phyloP scores from a whole-genome alignment of 371 early-diverging fungal species.

The Basidiobolus meristosporus region DNA sequence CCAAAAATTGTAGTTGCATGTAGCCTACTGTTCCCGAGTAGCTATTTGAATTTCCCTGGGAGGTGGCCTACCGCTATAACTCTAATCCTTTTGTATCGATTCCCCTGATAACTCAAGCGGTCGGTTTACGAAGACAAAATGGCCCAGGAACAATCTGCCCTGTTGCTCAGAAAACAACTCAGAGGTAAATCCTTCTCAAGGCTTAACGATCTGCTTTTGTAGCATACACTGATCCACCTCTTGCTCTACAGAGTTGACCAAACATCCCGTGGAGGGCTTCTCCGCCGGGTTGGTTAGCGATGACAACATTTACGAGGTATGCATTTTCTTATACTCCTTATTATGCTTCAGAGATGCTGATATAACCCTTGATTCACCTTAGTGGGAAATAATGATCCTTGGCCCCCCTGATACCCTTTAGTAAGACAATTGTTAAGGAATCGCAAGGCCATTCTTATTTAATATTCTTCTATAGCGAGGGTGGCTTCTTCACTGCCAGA shows the following conservation, averaged over 20 bases:
- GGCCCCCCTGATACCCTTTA: conserved; percentile 80
- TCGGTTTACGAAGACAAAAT: neutral
- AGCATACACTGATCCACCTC: neutral
- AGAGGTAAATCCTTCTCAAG: conserved; percentile 13
- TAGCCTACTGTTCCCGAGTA: no score
- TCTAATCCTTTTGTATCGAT: no score
- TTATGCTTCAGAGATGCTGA: conserved; percentile 1
- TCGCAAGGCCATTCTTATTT: no score
- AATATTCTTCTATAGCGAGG: conserved; percentile 28
- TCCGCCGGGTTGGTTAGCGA: conserved; percentile 54
- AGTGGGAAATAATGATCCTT: conserved; percentile 79
- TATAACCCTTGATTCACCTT: neutral
- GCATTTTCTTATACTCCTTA: conserved; percentile 1
- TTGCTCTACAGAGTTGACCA: conserved; percentile 25
- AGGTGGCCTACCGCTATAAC: no score
- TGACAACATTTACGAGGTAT: conserved; percentile 48
- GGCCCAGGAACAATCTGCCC: conserved; percentile 7
- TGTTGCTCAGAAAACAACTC: conserved; percentile 30
- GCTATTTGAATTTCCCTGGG: no score
- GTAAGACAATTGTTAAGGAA: conserved; percentile 28
- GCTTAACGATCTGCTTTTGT: neutral
- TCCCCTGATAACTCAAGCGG: no score
- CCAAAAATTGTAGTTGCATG: no score
- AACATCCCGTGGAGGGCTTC: conserved; percentile 60
- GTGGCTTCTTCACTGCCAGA: conserved; percentile 78